Conservation (phyloP, 208 protist species). For the Leishmania guyanensis region DNA sequence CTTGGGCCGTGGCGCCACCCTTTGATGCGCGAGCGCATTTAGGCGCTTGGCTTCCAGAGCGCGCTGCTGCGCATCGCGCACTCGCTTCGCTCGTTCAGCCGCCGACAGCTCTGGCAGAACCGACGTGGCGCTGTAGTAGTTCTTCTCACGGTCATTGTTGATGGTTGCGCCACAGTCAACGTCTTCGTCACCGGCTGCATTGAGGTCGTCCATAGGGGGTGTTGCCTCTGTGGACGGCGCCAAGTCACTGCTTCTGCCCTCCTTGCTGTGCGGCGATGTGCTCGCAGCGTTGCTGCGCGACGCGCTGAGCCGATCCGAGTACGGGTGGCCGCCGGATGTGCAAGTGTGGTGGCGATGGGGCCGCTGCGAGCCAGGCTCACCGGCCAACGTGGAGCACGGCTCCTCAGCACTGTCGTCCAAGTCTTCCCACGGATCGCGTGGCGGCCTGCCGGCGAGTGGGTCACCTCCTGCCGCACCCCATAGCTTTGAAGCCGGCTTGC, state of each 20-base stretch:
- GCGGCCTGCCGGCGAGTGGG: background rate
- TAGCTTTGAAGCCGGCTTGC: conserved; percentile 4
- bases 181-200: background rate
- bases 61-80: conserved; percentile 49
- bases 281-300: conserved; percentile 4
- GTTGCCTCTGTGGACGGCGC: background rate
- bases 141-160: background rate
- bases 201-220: background rate
- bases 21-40: conserved; percentile 27
- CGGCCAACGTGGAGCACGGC: background rate
- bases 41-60: conserved; percentile 38
- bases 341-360: background rate
- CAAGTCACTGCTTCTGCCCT: background rate
- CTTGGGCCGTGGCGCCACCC: conserved; percentile 64
- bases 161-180: background rate
- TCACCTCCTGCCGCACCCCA: background rate
- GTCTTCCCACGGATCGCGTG: conserved; percentile 33
- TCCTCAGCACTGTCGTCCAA: conserved; percentile 3
- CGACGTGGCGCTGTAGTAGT: conserved; percentile 1
- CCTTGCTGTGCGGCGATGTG: conserved; percentile 2
- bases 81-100: conserved; percentile 48
- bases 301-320: conserved; percentile 3
- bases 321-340: conserved; percentile 13
- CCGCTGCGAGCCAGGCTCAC: background rate
- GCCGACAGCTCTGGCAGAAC: conserved; percentile 35